These are phyloP conservation scores for Capsicum pubescens DNA, from an alignment of 257 asterid genomes.

Conservation along the genomic window DNA sequence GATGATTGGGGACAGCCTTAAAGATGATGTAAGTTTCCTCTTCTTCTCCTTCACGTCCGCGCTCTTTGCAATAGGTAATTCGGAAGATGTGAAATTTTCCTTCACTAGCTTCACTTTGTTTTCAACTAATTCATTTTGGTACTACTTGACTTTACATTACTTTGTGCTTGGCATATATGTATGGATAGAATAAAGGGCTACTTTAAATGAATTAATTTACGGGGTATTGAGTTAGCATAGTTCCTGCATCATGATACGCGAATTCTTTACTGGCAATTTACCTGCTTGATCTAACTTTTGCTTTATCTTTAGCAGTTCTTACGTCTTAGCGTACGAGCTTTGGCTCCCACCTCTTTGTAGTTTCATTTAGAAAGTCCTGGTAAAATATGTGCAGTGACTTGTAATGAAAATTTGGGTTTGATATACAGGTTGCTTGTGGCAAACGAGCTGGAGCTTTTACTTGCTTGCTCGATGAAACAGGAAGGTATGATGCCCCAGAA, in stretches of 20 bases:
- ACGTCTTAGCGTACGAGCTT: not conserved
- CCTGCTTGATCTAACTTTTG: no score
- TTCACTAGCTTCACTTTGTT: no score
- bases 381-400: not conserved
- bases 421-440: conserved; percentile 86
- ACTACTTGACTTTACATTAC: not conserved
- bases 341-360: not conserved
- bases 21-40: conserved; percentile 76
- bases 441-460: conserved; percentile 86
- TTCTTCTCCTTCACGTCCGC: not conserved
- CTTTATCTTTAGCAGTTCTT: not conserved
- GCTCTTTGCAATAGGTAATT: not conserved
- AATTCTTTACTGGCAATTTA: no score
- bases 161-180: not conserved
- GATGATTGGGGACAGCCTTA: conserved; percentile 97
- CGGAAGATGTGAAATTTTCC: not conserved
- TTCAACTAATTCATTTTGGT: not conserved
- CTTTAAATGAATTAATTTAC: not conserved
- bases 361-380: not conserved
- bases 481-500: conserved; percentile 73
- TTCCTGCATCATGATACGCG: not conserved
- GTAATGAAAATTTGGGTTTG: not conserved
- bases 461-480: conserved; percentile 92
- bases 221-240: not conserved
- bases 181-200: not conserved